phyloP scores from a whole-genome alignment of 163 green algal genomes.

The Scenedesmus sp. region DNA sequence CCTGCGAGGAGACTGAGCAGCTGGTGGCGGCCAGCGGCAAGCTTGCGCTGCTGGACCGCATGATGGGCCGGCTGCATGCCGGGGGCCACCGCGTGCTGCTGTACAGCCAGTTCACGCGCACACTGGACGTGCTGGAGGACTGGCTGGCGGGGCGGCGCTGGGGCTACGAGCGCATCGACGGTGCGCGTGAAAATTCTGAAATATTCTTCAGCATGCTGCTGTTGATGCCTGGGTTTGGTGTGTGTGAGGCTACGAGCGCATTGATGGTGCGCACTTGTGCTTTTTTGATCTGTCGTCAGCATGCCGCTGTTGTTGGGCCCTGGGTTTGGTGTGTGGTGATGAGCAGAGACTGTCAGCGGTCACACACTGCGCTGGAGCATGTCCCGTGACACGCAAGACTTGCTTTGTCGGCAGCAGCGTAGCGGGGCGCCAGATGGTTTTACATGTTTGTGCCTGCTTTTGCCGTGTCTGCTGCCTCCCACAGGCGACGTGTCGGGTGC shows the following conservation, averaged over 20 bases:
- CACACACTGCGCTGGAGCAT: too few species aligned
- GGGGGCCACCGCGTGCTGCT: constrained; percentile 53
- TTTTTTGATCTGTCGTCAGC: too few species aligned
- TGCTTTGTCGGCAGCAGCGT: too few species aligned
- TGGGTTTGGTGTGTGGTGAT: too few species aligned
- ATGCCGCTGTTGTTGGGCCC: too few species aligned
- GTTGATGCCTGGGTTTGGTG: neutral
- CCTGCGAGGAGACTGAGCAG: constrained; percentile 41
- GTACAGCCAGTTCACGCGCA: constrained; percentile 81
- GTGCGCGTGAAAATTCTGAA: constrained; percentile 33
- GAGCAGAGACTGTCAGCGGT: too few species aligned
- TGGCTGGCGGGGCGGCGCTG: constrained; percentile 67
- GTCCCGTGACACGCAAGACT: too few species aligned
- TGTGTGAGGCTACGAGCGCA: too few species aligned
- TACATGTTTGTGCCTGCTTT: neutral
- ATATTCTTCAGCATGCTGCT: neutral
- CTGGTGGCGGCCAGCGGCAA: constrained; percentile 80
- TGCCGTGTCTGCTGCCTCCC: neutral
- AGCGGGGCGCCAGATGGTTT: neutral
- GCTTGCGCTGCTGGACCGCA: constrained; percentile 80
- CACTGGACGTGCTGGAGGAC: constrained; percentile 85
- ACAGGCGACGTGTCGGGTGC: constrained; percentile 46
- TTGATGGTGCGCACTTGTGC: too few species aligned
- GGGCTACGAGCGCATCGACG: constrained; percentile 84
- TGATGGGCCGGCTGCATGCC: constrained; percentile 66